Evolutionary conservation across 495 filamentous ascomycete genomes (phyloP), one percentile per base, ranked within the genome.

Genomic region (Hypoxylon crocopeplum): DNA sequence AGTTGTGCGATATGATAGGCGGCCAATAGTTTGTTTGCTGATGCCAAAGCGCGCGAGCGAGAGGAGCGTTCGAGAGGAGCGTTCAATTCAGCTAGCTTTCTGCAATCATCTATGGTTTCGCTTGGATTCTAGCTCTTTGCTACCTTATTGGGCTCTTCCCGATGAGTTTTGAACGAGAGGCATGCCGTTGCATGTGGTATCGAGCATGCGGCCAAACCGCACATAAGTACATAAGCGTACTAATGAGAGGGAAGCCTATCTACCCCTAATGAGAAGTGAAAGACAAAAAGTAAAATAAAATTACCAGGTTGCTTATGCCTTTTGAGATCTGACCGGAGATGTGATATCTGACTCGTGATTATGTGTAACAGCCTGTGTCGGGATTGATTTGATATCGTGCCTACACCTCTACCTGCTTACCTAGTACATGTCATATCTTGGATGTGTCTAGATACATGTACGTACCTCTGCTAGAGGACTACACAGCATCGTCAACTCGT

Each of bases 271-370:
- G 40, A 48, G 52, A 59, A 48, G 51, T 10, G 25, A 57, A 32
- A 29, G 40, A 48, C 24, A 19, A 47, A 45, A 66, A 59, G 44
- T 41, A 19, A 52, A 64, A 55, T 60, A 46, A 56, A 53, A 57
- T 47, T 39, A 56, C 30, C 34, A 63, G 47, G 52, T 63, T 63
- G 59, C 41, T 54, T 53, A 53, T 53, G 27, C 30, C 22, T 16
- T 27, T 27, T 27, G 24, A 27, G 3, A 8, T 27, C 4, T 8
- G 24, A 3, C 8, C 24, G n/a, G 8, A 27, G 4, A 27, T 27
- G 24, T 27, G 24, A 27, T 8, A 27, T 27, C 3, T 3, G 24
- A 27, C 8, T 3, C 24, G 8, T 27, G 24, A 27, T 3, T 27
- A 8, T 27, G 24, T 8, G 24, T 27, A 27, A 27, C 8, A n/a